A percentile compares a stretch with the other conserved stretches of the same genome.
Conservation (phyloP, 1,139 yeast genomes). For the Diutina ranongensis region DNA sequence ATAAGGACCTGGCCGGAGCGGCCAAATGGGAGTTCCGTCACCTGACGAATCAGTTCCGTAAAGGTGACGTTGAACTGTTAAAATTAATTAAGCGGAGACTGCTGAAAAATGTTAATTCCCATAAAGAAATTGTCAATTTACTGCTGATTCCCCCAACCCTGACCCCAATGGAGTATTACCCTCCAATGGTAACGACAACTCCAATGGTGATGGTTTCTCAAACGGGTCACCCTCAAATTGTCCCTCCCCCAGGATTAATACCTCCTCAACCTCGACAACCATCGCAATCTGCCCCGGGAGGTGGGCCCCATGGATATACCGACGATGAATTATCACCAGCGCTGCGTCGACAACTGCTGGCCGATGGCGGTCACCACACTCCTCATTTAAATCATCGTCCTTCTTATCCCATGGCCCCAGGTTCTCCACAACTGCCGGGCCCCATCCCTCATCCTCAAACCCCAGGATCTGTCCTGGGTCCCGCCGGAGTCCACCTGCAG, state of each 20-base stretch:
- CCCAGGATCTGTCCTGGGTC: constrained; percentile 8
- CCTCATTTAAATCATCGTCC: not conserved
- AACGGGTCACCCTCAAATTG: not conserved
- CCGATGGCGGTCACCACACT: not conserved
- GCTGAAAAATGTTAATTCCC: constrained; percentile 37
- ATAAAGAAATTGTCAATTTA: constrained; percentile 30
- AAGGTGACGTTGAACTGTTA: constrained; percentile 49
- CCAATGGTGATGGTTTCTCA: not conserved
- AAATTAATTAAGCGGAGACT: constrained; percentile 54
- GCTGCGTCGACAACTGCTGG: not conserved
- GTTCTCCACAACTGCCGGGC: constrained; percentile 8
- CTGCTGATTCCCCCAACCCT: constrained; percentile 18
- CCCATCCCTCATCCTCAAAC: constrained; percentile 8
- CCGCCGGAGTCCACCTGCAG: constrained; percentile 9
- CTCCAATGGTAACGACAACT: not conserved
- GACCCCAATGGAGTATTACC: constrained; percentile 1
- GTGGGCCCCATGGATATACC: not conserved
- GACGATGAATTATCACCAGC: not conserved
- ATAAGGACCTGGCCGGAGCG: constrained; percentile 15
- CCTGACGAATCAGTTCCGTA: constrained; percentile 49
- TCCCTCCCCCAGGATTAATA: not conserved
- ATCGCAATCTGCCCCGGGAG: not conserved
- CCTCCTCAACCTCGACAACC: too few species aligned
- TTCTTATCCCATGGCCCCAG: not conserved
- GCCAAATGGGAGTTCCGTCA: constrained; percentile 62